Evolutionary conservation across 164 flowering plant species (phyloP).

Genomic region (Vitis cinerea): DNA sequence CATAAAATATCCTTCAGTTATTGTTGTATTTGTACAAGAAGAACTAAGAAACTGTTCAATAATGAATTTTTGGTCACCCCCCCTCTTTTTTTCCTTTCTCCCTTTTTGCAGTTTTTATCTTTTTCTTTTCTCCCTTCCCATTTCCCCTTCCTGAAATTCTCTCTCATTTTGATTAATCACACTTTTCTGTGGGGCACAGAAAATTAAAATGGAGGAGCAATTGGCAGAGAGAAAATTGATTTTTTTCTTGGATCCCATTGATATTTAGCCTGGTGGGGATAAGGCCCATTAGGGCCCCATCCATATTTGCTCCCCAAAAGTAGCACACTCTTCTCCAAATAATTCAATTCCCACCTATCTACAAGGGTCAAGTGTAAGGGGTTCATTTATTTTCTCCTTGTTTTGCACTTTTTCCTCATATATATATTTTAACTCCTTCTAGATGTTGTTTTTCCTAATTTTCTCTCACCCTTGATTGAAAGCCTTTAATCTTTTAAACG

Average conservation of each 20-base stretch:
- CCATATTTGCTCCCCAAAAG: slow-evolving; percentile 57
- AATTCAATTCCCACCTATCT: slow-evolving; percentile 24
- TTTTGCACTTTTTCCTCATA: background rate
- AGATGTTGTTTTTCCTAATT: background rate
- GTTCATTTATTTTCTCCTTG: background rate
- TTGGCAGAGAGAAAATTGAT: slow-evolving; percentile 6
- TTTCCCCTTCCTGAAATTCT: background rate
- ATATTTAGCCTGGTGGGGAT: slow-evolving; percentile 21
- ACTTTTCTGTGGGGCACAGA: slow-evolving; percentile 5
- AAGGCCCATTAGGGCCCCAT: slow-evolving; percentile 28
- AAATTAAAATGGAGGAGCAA: slow-evolving; percentile 5
- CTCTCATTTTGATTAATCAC: slow-evolving; percentile 8
- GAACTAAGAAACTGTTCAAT: background rate
- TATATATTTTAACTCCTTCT: too few species aligned
- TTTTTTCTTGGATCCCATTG: slow-evolving; percentile 22
- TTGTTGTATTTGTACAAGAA: background rate
- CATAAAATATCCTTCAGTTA: background rate
- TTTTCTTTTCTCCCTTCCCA: slow-evolving; percentile 3
- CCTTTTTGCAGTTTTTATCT: slow-evolving; percentile 4
- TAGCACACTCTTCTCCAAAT: slow-evolving; percentile 39
- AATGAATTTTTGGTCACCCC: background rate
- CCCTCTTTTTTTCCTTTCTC: background rate
- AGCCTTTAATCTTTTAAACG: background rate
- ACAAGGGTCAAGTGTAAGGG: slow-evolving; percentile 1
- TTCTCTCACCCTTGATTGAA: background rate